phyloP scores from a whole-genome alignment of 2,329 filamentous ascomycete genomes.

The Dothiorella sarmentorum region DNA sequence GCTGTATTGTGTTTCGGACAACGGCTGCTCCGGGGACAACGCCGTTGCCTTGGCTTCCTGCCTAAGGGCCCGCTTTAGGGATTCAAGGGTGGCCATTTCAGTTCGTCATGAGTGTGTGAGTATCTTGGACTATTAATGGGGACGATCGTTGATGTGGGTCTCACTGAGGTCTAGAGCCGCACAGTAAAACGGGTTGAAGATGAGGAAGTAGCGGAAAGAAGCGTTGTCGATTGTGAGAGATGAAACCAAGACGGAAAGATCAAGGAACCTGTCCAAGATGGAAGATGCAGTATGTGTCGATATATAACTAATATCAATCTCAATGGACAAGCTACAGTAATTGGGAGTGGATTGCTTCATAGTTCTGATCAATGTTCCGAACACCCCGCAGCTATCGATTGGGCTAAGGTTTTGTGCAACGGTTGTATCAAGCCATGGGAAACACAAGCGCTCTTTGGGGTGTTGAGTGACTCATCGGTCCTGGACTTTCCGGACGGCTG shows the following conservation, averaged over 20 bases:
- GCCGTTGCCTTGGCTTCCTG: conserved; percentile 28
- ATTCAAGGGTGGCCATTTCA: conserved; percentile 45
- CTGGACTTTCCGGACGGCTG: neutral
- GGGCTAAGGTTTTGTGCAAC: neutral
- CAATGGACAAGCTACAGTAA: neutral
- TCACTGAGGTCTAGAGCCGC: conserved; percentile 20
- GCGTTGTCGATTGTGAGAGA: conserved; percentile 17
- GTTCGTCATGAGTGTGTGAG: conserved; percentile 18
- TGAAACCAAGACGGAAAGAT: neutral
- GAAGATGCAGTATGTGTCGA: neutral
- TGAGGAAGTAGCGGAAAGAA: conserved; percentile 18
- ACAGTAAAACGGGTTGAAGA: conserved; percentile 18
- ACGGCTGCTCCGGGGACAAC: conserved; percentile 27
- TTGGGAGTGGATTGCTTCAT: neutral
- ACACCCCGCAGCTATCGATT: neutral
- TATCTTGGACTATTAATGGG: conserved; percentile 19
- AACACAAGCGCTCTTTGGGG: neutral
- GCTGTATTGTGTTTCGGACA: conserved; percentile 51
- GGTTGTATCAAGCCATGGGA: neutral
- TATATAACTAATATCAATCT: neutral
- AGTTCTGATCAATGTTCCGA: neutral
- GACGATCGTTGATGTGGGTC: conserved; percentile 19
- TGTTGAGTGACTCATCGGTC: neutral
- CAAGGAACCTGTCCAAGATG: neutral
- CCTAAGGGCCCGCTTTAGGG: conserved; percentile 42